Conservation (phyloP, 805 yeast genomes). For the Candida chilensis region DNA sequence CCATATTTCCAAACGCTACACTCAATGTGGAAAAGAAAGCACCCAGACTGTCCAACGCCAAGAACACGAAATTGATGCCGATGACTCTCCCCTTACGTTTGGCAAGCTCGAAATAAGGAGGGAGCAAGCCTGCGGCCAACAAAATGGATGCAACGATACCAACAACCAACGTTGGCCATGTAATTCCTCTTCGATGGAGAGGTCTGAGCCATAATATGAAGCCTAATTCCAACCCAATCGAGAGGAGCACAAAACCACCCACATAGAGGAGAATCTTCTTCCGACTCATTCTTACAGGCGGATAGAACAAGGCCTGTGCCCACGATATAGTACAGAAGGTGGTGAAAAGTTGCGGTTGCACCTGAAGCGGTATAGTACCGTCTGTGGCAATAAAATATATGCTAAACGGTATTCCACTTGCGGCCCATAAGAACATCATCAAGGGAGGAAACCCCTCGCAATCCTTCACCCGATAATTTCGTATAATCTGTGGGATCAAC, state of each 20-base stretch:
- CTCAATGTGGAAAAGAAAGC: conserved; percentile 54
- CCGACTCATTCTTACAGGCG: conserved; percentile 29
- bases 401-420: conserved; percentile 45
- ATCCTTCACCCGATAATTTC: conserved; percentile 67
- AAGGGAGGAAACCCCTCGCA: conserved; percentile 83
- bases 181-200: conserved; percentile 21
- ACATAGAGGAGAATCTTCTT: conserved; percentile 17
- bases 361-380: conserved; percentile 38
- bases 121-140: conserved; percentile 41
- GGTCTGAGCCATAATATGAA: conserved; percentile 42
- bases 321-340: conserved; percentile 38
- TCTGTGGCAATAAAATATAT: conserved; percentile 39
- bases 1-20: conserved; percentile 49
- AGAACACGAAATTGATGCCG: conserved; percentile 44
- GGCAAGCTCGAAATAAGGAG: conserved; percentile 46
- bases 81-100: conserved; percentile 45
- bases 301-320: conserved; percentile 42
- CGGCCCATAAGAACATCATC: conserved; percentile 82
- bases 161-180: conserved; percentile 40
- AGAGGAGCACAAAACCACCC: conserved; percentile 20
- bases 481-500: conserved; percentile 62
- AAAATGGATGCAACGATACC: conserved; percentile 41
- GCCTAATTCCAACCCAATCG: conserved; percentile 34
- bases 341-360: conserved; percentile 49
- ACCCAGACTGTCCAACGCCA: conserved; percentile 40